These are phyloP conservation scores for Oryza glaberrima DNA, from an alignment of 176 grass and related monocot genomes.

Conservation along the genomic window DNA sequence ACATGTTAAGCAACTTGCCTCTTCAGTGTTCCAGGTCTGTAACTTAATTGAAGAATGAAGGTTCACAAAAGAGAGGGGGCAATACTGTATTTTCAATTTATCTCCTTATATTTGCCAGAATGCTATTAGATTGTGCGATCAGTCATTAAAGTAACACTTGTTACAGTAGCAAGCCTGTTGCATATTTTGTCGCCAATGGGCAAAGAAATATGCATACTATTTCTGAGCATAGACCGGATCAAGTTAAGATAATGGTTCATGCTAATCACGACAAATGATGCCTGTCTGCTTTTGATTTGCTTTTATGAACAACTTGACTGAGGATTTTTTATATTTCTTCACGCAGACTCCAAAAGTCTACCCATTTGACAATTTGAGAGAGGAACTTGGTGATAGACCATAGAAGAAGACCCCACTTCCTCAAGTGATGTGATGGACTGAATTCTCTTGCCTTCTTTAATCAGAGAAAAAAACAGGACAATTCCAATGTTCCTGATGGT, in stretches of 20 bases:
- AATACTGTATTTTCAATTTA: neutral
- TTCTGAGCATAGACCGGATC: neutral
- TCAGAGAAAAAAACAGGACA: neutral
- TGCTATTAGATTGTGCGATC: neutral
- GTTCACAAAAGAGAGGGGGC: neutral
- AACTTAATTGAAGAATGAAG: neutral
- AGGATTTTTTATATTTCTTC: neutral
- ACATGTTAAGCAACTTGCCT: constrained; percentile 15
- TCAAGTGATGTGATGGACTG: constrained; percentile 17
- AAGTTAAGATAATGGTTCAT: neutral
- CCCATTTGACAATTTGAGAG: constrained; percentile 83
- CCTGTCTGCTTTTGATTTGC: neutral
- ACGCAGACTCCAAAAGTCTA: constrained; percentile 97
- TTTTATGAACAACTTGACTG: constrained; percentile 21
- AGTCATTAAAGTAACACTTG: neutral
- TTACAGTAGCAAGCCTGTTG: neutral
- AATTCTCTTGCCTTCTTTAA: neutral
- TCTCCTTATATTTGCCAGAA: neutral
- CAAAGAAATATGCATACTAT: neutral
- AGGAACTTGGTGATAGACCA: constrained; percentile 74
- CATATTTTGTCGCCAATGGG: neutral
- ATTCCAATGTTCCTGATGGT: constrained; percentile 20
- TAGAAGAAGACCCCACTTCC: constrained; percentile 24
- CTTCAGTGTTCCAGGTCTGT: neutral
- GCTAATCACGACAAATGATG: neutral